A percentile compares a stretch with the other conserved stretches of the same genome.
Evolutionary conservation across 441 rosid species (phyloP).

Genomic region (Raphanus hybrid): DNA sequence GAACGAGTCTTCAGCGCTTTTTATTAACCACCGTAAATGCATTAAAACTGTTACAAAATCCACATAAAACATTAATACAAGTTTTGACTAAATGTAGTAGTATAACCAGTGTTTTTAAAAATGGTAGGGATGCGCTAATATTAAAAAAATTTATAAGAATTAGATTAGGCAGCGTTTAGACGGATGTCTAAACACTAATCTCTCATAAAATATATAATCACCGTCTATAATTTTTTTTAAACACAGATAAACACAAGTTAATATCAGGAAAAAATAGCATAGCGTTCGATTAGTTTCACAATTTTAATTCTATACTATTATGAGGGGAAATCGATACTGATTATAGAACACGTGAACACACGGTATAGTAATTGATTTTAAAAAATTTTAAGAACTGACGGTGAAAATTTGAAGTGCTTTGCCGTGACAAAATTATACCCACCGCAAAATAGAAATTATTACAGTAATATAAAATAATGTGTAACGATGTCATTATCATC

Average conservation of each 20-base stretch:
- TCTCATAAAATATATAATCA: background rate
- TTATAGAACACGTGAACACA: background rate
- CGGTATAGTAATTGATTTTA: background rate
- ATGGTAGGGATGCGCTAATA: no score
- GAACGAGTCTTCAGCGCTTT: constrained; percentile 7
- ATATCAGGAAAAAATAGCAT: background rate
- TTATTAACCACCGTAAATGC: background rate
- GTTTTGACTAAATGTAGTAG: background rate
- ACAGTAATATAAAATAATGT: constrained; percentile 20
- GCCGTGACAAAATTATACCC: constrained; percentile 20
- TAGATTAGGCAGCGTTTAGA: background rate
- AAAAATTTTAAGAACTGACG: background rate
- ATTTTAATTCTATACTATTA: background rate
- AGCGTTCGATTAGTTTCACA: background rate
- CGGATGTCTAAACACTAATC: background rate
- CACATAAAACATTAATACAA: background rate
- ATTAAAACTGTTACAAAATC: background rate
- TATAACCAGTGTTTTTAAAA: no score
- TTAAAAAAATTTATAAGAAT: background rate
- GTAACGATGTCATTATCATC: constrained; percentile 40
- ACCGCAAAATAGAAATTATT: constrained; percentile 13
- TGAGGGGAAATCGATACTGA: background rate
- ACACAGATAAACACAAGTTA: background rate
- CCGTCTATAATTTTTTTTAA: no score
- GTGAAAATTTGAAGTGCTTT: constrained; percentile 8